Evolutionary conservation across 2,329 filamentous ascomycete species (phyloP).

Genomic region (Trematosphaeria pertusa): DNA sequence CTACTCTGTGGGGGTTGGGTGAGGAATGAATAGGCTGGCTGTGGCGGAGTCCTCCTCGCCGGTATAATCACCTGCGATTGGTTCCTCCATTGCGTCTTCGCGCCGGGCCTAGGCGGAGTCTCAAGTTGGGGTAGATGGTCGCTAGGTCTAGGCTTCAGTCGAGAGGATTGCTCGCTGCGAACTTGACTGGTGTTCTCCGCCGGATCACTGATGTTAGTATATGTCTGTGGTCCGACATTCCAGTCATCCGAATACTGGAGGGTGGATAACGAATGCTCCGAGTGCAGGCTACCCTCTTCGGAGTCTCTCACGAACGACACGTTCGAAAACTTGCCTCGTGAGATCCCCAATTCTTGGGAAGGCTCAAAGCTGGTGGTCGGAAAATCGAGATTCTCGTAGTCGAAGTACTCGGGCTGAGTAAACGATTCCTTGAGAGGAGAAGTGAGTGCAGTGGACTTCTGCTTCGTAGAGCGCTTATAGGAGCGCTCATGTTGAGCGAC

Average conservation of each 20-base stretch:
- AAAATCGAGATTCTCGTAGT: conserved; percentile 17
- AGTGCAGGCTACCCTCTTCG: conserved; percentile 36
- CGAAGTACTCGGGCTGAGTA: conserved; percentile 10
- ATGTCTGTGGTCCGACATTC: conserved; percentile 5
- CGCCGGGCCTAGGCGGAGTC: conserved; percentile 1
- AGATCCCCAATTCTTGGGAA: conserved; percentile 33
- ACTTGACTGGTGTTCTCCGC: conserved; percentile 3
- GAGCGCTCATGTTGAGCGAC: background rate
- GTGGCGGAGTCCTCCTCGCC: conserved; percentile 9
- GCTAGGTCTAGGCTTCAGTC: conserved; percentile 10
- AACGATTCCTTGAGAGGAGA: conserved; percentile 13
- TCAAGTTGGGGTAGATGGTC: conserved; percentile 9
- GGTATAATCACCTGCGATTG: conserved; percentile 3
- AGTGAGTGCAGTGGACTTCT: conserved; percentile 13
- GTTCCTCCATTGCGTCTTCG: conserved; percentile 7
- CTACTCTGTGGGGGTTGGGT: conserved; percentile 9
- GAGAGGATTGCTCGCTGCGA: background rate
- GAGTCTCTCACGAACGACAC: conserved; percentile 39
- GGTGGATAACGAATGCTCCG: conserved; percentile 38
- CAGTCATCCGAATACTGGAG: conserved; percentile 29
- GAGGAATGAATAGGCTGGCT: conserved; percentile 6
- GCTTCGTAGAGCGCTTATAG: background rate
- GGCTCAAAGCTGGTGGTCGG: conserved; percentile 24
- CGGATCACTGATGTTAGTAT: conserved; percentile 21
- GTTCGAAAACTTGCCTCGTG: conserved; percentile 31